phyloP scores from a whole-genome alignment of 164 flowering plant species.

The Euptelea pleiosperma region DNA sequence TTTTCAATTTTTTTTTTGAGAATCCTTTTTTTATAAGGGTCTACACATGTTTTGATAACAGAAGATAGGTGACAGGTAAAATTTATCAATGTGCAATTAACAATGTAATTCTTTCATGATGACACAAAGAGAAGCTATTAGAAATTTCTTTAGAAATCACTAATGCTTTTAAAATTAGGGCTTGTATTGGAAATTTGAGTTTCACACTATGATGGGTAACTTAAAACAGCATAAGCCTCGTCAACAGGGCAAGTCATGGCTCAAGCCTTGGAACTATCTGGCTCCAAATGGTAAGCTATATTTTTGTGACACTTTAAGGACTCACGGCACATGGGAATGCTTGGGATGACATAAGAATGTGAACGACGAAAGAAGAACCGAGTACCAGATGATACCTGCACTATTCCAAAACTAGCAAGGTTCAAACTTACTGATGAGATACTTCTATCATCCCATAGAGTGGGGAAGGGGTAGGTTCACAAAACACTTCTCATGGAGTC shows the following conservation, averaged over 20 bases:
- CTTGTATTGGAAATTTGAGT: background rate
- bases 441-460: background rate
- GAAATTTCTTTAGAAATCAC: background rate
- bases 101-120: background rate
- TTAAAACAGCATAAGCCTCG: background rate
- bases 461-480: background rate
- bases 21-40: background rate
- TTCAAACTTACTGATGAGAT: background rate
- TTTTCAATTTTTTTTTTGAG: background rate
- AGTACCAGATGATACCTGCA: constrained; percentile 1
- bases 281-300: constrained; percentile 3
- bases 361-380: background rate
- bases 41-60: background rate
- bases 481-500: background rate
- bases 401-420: background rate
- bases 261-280: constrained; percentile 1
- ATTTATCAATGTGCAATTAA: constrained; percentile 1
- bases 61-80: background rate
- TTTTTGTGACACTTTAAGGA: constrained; percentile 5
- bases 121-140: constrained; percentile 4
- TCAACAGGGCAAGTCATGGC: background rate
- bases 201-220: constrained; percentile 1
- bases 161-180: background rate
- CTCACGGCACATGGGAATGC: constrained; percentile 6
- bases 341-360: background rate